A percentile compares a stretch with the other conserved stretches of the same genome.
Evolutionary conservation across 2,329 filamentous ascomycete genomes (phyloP).

Genomic region (Pyrenophora graminea): DNA sequence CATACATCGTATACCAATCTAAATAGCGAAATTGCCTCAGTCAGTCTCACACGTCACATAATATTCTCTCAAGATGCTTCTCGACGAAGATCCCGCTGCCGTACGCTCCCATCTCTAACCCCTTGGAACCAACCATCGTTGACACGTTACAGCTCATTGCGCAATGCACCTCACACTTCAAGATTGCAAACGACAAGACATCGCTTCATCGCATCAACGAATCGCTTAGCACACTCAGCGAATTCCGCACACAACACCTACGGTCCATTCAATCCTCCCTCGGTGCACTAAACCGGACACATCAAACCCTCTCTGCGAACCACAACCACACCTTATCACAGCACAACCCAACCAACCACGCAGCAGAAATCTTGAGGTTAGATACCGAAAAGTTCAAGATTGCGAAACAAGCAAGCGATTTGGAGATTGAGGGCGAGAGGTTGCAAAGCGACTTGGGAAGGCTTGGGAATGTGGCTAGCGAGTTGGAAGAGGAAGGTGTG

Average conservation of each 20-base stretch:
- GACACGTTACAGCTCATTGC: constrained; percentile 71
- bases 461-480: constrained; percentile 73
- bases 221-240: constrained; percentile 79
- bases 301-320: constrained; percentile 74
- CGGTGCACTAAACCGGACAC: constrained; percentile 70
- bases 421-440: constrained; percentile 95
- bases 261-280: constrained; percentile 42
- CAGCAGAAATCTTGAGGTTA: constrained; percentile 79
- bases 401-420: constrained; percentile 86
- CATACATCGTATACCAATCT: background rate
- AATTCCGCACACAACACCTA: constrained; percentile 78
- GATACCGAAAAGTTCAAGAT: constrained; percentile 94
- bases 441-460: constrained; percentile 77
- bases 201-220: constrained; percentile 83
- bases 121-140: constrained; percentile 11
- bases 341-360: constrained; percentile 80
- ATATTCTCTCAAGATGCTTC: constrained; percentile 69
- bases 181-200: constrained; percentile 84
- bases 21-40: background rate
- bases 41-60: constrained; percentile 8
- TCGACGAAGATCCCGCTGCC: constrained; percentile 88
- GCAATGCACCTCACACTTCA: constrained; percentile 93
- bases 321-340: constrained; percentile 74
- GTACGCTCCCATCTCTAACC: constrained; percentile 56
- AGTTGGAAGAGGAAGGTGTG: constrained; percentile 83